Conservation (phyloP, 306 rosid genomes). For the Inga oerstediana region DNA sequence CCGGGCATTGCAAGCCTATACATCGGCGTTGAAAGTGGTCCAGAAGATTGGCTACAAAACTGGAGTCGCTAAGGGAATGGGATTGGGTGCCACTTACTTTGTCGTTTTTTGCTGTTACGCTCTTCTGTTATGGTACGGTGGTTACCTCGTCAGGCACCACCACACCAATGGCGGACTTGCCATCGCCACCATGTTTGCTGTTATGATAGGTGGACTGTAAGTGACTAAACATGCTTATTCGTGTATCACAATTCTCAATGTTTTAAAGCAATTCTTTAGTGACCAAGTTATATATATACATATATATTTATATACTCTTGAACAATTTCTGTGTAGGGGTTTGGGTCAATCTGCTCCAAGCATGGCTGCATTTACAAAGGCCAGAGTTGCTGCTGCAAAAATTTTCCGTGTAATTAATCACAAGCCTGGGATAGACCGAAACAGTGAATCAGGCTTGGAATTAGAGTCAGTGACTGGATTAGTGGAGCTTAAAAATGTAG, state of each 20-base stretch:
- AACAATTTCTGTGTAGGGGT: conserved; percentile 48
- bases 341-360: conserved; percentile 97
- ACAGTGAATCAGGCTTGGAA: conserved; percentile 74
- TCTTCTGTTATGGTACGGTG: conserved; percentile 96
- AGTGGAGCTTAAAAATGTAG: conserved; percentile 80
- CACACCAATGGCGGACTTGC: conserved; percentile 97
- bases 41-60: conserved; percentile 87
- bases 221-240: conserved; percentile 29
- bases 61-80: conserved; percentile 93
- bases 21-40: conserved; percentile 73
- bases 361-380: conserved; percentile 92
- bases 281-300: not conserved
- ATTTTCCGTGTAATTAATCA: conserved; percentile 86
- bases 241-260: not conserved
- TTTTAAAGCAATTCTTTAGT: conserved; percentile 14
- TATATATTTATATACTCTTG: not conserved
- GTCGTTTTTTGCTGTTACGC: conserved; percentile 98
- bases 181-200: conserved; percentile 97
- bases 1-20: conserved; percentile 69
- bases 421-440: conserved; percentile 79
- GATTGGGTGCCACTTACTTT: conserved; percentile 95
- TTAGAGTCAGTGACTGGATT: conserved; percentile 77
- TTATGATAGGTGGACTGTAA: conserved; percentile 96
- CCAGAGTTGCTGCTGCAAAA: conserved; percentile 92
- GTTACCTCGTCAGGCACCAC: conserved; percentile 89